Evolutionary conservation across 2,329 filamentous ascomycete genomes (phyloP).

Genomic region (Coniochaeta prunicola): DNA sequence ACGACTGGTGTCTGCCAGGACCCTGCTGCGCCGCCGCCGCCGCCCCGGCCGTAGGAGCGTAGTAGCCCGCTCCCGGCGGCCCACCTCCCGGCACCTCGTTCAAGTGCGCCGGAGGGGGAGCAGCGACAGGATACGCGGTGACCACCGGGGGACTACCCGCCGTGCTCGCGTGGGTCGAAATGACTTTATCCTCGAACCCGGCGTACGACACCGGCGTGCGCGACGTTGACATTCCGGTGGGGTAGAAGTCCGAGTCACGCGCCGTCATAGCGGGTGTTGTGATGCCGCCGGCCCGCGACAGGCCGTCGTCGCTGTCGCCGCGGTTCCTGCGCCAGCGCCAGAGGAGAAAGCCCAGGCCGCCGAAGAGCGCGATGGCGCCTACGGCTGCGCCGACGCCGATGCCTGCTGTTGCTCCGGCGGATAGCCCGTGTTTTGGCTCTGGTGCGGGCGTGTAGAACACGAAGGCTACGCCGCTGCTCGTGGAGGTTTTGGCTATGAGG

Average conservation of each 20-base stretch:
- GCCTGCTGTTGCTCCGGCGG: neutral
- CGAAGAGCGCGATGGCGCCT: neutral
- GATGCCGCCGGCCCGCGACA: neutral
- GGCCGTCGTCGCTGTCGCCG: neutral
- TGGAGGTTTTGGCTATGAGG: neutral
- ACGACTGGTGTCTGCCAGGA: neutral
- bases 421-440: neutral
- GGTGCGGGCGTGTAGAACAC: neutral
- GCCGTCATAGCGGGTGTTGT: neutral
- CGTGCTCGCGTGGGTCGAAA: conserved; percentile 1
- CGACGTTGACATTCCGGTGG: neutral
- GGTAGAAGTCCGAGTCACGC: neutral
- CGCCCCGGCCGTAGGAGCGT: neutral
- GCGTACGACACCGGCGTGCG: neutral
- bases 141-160: neutral
- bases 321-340: conserved; percentile 1
- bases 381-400: neutral
- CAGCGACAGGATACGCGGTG: neutral
- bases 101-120: neutral
- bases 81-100: neutral
- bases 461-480: neutral
- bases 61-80: neutral
- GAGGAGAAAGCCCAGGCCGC: neutral
- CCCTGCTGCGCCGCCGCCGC: neutral
- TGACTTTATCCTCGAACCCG: neutral